Conservation (phyloP, 2,329 filamentous ascomycete genomes). For the Knufia fluminis region DNA sequence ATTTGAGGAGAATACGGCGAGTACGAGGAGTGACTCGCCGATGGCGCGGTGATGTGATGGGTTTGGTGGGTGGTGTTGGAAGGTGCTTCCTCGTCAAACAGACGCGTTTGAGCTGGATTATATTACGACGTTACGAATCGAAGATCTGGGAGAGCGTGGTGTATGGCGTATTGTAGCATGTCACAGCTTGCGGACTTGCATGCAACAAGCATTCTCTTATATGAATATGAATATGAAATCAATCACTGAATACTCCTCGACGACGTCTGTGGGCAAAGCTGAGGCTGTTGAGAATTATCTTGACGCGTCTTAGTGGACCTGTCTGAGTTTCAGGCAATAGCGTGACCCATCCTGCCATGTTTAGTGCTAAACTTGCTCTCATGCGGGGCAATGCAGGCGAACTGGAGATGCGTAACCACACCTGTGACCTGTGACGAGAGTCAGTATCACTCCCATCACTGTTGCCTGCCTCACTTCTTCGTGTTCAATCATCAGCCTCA, state of each 20-base stretch:
- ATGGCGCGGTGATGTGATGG: constrained; percentile 5
- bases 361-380: not conserved
- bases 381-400: not conserved
- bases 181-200: not conserved
- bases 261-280: no score
- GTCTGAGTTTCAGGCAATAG: not conserved
- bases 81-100: not conserved
- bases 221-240: no score
- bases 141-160: not conserved
- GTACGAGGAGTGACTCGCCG: constrained; percentile 7
- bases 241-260: no score
- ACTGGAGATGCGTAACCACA: not conserved
- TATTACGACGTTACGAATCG: not conserved
- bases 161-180: no score
- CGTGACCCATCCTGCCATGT: not conserved
- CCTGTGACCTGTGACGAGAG: not conserved
- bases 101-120: not conserved
- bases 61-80: not conserved
- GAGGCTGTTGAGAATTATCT: no score
- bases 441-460: not conserved
- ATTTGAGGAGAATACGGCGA: constrained; percentile 19
- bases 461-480: not conserved
- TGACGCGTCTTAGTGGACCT: not conserved
- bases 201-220: no score
- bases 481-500: not conserved